Base-by-base conservation (phyloP, 2,329 filamentous ascomycete genomes). In the Epichloe hybrida region DNA sequence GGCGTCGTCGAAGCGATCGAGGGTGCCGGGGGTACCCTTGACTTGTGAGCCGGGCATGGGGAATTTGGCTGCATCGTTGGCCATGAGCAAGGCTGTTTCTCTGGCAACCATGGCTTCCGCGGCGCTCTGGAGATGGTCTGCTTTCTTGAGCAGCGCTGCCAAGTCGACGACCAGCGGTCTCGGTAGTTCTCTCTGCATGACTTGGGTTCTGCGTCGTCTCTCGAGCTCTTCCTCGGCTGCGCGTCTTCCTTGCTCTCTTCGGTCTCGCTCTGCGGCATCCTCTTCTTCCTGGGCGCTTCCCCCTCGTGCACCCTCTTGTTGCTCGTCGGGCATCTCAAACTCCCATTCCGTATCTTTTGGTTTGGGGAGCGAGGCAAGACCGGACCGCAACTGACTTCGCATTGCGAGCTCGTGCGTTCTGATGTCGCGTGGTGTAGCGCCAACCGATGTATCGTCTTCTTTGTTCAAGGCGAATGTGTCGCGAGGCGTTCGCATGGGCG, bases 271-370 rank as follows among this genome's bases (percentile, higher is more conserved):
- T 15, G 86, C 88, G 4, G 74, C 72, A 56, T 77, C 75, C 57
- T 78, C 75, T 50, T 78, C 75, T 49, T 78, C 77, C 11, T 76
- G 60, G 49, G 80, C 73, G 23, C 75, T 70, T 68, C 68, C 2
- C 63, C 63, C 58, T n/a, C 62, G 59, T 27, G 54, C 66, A 3
- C 70, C 61, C 58, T 93, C 87, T 54, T 78, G 72, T 55, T 85
- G 76, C 56, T 95, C 89, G 40, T 94, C 88, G 0, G 91, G 91
- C 35, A 95, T 71, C 63, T 96, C 91, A 44, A 97, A 80, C 58
- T 97, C 93, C 84, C 88, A 97, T 57, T 96, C 90, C 0, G 81
- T 85, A 62, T 95, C 88, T 62, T 95, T 96, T 0, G 93, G 93
- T 62, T 87, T 94, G 1, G 93, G 93, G 15, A 98, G 74, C 21